Evolutionary conservation across 2,329 filamentous ascomycete species (phyloP).

Genomic region (Macrophomina phaseolina): DNA sequence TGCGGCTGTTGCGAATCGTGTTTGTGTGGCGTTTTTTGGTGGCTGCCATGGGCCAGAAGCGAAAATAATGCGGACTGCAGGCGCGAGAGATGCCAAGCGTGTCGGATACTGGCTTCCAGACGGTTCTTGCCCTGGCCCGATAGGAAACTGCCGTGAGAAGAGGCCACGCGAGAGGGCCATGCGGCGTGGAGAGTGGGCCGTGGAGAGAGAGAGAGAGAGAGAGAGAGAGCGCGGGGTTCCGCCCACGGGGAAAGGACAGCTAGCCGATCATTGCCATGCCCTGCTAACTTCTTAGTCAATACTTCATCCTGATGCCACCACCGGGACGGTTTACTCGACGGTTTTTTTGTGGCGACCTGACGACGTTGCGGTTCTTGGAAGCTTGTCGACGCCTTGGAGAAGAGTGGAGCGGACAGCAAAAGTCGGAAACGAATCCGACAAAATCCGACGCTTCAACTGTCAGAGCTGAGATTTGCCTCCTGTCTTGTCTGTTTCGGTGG

Average conservation of each 20-base stretch:
- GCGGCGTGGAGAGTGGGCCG: conserved; percentile 8
- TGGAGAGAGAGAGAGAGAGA: background rate
- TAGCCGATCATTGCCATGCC: conserved; percentile 15
- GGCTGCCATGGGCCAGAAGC: background rate
- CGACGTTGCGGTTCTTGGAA: background rate
- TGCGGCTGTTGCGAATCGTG: conserved; percentile 3
- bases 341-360: background rate
- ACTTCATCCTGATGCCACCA: background rate
- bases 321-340: background rate
- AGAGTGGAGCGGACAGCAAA: background rate
- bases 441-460: background rate
- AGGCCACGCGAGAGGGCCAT: background rate
- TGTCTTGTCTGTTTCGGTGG: background rate
- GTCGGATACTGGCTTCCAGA: conserved; percentile 15
- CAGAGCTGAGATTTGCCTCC: background rate
- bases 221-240: background rate
- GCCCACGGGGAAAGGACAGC: conserved; percentile 21
- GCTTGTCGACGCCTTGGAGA: background rate
- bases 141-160: conserved; percentile 4
- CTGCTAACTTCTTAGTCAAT: conserved; percentile 11
- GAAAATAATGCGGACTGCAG: background rate
- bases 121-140: background rate
- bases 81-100: background rate
- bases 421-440: conserved; percentile 5
- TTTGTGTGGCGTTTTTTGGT: conserved; percentile 12